Conservation (phyloP, 2,329 filamentous ascomycete species). For the Hymenoscyphus linearis region DNA sequence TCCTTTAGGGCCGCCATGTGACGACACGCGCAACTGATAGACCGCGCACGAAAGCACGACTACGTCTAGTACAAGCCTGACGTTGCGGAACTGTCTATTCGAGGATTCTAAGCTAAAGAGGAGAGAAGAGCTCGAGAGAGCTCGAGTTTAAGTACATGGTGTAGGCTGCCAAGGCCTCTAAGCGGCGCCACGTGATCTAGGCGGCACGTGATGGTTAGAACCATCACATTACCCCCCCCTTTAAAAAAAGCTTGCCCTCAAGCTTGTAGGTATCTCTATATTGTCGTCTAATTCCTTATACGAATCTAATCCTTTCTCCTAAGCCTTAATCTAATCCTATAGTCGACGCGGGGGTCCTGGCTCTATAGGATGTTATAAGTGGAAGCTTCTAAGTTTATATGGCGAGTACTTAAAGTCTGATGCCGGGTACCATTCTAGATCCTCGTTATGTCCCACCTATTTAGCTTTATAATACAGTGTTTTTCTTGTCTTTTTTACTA, state of each 20-base stretch:
- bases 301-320: background rate
- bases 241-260: constrained; percentile 1
- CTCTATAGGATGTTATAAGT: background rate
- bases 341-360: background rate
- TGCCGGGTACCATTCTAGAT: background rate
- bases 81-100: too few relatives aligned
- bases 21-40: too few relatives aligned
- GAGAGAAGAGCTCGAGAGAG: too few relatives aligned
- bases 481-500: background rate
- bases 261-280: background rate
- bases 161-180: too few relatives aligned
- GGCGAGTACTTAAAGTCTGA: background rate
- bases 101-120: too few relatives aligned
- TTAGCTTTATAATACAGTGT: background rate
- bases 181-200: background rate
- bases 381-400: background rate
- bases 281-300: background rate
- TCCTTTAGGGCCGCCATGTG: too few relatives aligned
- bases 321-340: background rate
- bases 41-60: too few relatives aligned
- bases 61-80: too few relatives aligned
- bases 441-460: background rate
- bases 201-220: background rate
- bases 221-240: background rate
- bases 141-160: too few relatives aligned